Base-by-base conservation (phyloP, 495 filamentous ascomycete genomes). In the Aspergillus baeticus region DNA sequence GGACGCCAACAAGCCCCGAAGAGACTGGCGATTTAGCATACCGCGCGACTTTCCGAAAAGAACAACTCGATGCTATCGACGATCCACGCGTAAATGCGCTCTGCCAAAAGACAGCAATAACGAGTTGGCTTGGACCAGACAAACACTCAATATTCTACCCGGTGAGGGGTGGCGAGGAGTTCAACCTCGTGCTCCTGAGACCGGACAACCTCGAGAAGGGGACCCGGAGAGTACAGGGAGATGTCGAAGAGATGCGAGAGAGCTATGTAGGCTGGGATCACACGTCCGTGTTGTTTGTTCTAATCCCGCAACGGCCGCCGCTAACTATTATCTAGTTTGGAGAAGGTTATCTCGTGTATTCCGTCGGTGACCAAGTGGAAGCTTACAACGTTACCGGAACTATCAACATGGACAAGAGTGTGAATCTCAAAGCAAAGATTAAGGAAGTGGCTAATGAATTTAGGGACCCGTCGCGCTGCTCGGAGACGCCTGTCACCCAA, bases 1-100 rank as follows among this genome's bases (percentile, higher is more conserved):
- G 65, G 61, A 59, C 2, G 52, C 62, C 13, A 67, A 72, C 33
- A 63, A n/a, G 66, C 0, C 79, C 81, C 7, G 48, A 66, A 0
- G 76, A 77, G 10, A 87, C 84, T 0, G 85, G 85, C 1, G 84
- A 87, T 62, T 67, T 87, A 26, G 85, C 84, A 2, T 87, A 87
- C 58, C 68, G 85, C 14, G 67, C 86, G 1, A 69, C 84, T 4
- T 56, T 67, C 35, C 26, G 42, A 0, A 31, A 17, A 20, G 36
- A 44, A 10, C 45, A 59, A 31, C 44, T 66, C 2, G 54, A 56
- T 18, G 50, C 52, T 2, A 53, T 67, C 1, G 11, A 34, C 10
- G 55, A 63, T 26, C 23, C 45, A 1, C 31, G 57, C 6, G 43
- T 66, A 4, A 42, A 62, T 10, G 54, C 54, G 2, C 45, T 64